Evolutionary conservation across 306 rosid genomes (phyloP).

Genomic region (Prunus mume): DNA sequence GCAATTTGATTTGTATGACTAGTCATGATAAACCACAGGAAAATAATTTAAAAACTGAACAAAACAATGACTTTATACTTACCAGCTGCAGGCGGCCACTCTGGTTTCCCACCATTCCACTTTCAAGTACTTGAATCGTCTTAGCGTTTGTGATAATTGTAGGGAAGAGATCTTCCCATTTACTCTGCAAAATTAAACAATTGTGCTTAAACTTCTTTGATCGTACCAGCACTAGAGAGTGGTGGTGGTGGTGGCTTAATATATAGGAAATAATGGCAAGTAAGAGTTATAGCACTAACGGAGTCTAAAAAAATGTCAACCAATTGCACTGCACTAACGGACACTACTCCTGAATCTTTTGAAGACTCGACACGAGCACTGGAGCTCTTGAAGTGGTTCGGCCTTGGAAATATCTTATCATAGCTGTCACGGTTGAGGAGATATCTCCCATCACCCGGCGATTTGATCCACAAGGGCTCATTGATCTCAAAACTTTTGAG

Average conservation of each 20-base stretch:
- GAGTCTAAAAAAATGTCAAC: slow-evolving; percentile 54
- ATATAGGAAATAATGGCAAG: background rate
- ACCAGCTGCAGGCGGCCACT: slow-evolving; percentile 61
- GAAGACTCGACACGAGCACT: slow-evolving; percentile 48
- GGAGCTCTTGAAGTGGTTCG: slow-evolving; percentile 19
- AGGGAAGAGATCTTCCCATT: slow-evolving; percentile 62
- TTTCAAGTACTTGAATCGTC: slow-evolving; percentile 46
- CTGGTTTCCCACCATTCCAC: slow-evolving; percentile 38
- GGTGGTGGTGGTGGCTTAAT: background rate
- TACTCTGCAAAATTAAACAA: slow-evolving; percentile 32
- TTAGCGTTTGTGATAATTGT: slow-evolving; percentile 52
- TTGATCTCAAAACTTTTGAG: slow-evolving; percentile 30
- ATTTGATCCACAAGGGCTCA: slow-evolving; percentile 58
- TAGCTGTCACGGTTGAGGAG: slow-evolving; percentile 48
- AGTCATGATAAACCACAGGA: background rate
- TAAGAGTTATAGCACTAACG: slow-evolving; percentile 26
- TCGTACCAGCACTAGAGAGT: background rate
- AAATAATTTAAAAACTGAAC: background rate
- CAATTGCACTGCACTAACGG: slow-evolving; percentile 37
- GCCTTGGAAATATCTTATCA: slow-evolving; percentile 26
- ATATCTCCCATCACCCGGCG: slow-evolving; percentile 20
- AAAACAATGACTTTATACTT: background rate
- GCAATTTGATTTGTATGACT: background rate
- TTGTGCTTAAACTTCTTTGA: background rate
- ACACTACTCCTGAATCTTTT: slow-evolving; percentile 48